A percentile compares a stretch with the other conserved stretches of the same genome.
Conservation (phyloP, 108 stramenopile species). For the Hondaea fermentalgiana region DNA sequence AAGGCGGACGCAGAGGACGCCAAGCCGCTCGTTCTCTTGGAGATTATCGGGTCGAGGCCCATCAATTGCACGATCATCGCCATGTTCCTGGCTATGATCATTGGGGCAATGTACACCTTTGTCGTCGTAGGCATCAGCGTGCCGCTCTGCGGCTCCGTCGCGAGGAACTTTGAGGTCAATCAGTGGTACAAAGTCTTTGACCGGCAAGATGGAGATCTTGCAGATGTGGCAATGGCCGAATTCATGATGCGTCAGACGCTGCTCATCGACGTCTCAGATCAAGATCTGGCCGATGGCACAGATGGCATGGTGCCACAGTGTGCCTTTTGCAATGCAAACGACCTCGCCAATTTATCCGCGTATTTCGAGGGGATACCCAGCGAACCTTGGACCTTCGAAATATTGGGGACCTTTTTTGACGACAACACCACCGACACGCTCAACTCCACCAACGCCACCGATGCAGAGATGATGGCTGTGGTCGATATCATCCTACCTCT, state of each 20-base stretch:
- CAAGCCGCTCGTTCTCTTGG: not conserved
- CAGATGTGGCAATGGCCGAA: not conserved
- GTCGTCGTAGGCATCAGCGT: not conserved
- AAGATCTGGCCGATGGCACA: not conserved
- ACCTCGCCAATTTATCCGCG: too few relatives aligned
- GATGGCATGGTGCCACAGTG: not conserved
- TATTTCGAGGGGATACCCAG: too few relatives aligned
- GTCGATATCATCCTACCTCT: too few relatives aligned
- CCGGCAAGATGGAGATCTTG: not conserved
- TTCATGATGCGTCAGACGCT: not conserved
- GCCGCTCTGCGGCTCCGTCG: not conserved
- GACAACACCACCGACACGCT: too few relatives aligned
- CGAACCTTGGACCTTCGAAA: too few relatives aligned
- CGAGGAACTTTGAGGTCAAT: not conserved
- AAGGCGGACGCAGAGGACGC: too few relatives aligned
- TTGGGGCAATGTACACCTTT: not conserved
- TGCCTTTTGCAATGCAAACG: too few relatives aligned
- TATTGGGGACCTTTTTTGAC: too few relatives aligned
- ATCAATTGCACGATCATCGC: not conserved
- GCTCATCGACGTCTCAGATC: not conserved
- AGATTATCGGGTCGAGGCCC: not conserved
- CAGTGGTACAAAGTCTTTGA: not conserved
- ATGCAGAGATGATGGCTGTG: too few relatives aligned
- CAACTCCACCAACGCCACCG: too few relatives aligned
- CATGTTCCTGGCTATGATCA: not conserved